Evolutionary conservation across 805 yeast species (phyloP), one percentile per base, ranked within the genome.

Genomic region (Candida tibetensis): DNA sequence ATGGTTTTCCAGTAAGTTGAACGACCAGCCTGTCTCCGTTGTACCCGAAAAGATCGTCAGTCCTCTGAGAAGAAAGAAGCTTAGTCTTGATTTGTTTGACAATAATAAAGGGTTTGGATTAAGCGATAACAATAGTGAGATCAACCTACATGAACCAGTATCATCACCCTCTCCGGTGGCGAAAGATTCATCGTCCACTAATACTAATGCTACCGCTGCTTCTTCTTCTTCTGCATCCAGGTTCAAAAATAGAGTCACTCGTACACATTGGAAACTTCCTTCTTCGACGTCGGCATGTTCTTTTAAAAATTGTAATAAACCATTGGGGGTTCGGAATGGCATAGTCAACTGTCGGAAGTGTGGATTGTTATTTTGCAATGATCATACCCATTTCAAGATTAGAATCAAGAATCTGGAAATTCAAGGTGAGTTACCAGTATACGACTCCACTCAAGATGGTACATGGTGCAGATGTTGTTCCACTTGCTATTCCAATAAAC

Each of bases 401-500:
- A 76, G 71, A 49, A 60, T 88, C 13, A 59, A 74, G 42, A 49
- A 57, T n/a, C 49, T 62, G 2, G 78, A 82, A 0, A 47, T 64
- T 7, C 74, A 75, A 43, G 76, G 73, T 40, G 64, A 75, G 0
- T 38, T 43, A 0, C 64, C 69, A 1, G 49, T 48, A 17, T 66
- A 62, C 47, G 58, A 54, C 31, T 34, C 52, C 17, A 33, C 39
- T 5, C 32, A 40, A 17, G 45, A 57, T 35, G 91, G 93, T 0
- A 57, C 67, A n/a, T 83, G 90, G 91, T 64, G 78, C 37, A 65
- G 82, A 22, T 82, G 86, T 45, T 89, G 97, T 56, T 63, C 69
- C 28, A 46, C 45, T 0, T 89, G 97, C 53, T 85, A 72, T 52
- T 48, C 52, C 15, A 44, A 50, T 0, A 77, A 79, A 40, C 81